Evolutionary conservation across 805 yeast genomes (phyloP), one percentile per base, ranked within the genome.

Genomic region (Groenewaldozyma tartarivorans): DNA sequence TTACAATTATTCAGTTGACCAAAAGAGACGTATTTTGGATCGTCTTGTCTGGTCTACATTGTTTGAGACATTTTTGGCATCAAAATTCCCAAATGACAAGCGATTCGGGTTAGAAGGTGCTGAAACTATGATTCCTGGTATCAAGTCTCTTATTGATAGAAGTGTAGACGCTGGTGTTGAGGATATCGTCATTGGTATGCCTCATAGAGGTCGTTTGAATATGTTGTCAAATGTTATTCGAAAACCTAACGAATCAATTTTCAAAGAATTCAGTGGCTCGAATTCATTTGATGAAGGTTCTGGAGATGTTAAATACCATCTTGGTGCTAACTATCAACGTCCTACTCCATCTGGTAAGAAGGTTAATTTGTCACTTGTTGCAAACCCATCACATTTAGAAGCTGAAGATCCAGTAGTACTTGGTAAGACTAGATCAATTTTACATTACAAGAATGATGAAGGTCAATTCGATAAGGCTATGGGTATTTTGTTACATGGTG

Each of bases 61-160:
- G 38, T 92, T 92, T 58, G 99, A 92, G 71, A 68, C 81, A 45
- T 92, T 92, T 75, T 68, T 92, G 57, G 77, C 96, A 36, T 79
- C 95, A 44, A 92, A 92, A 68, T 92, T 86, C 75, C 97, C 99
- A 49, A 90, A 87, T 67, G 97, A 88, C 63, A 92, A 92, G 71
- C 83, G 99, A 68, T 92, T 92, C 59, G 98, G 98, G 65, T 72
- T 92, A 45, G 99, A 92, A 72, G 99, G 99, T 71, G 95, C 94
- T 50, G 99, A 92, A 69, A 72, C 95, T 37, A 82, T 84, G 56
- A 84, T 92, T 38, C 97, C 97, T 35, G 98, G 97, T 70, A 80
- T 92, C 73, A 92, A 92, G 71, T 82, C 96, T 38, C 64, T 92
- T 61, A 87, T 92, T 60, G 99, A 92, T 66, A 79, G 87, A 51